Conservation (phyloP, 805 yeast species). For the Nakazawaea ishiwadae region DNA sequence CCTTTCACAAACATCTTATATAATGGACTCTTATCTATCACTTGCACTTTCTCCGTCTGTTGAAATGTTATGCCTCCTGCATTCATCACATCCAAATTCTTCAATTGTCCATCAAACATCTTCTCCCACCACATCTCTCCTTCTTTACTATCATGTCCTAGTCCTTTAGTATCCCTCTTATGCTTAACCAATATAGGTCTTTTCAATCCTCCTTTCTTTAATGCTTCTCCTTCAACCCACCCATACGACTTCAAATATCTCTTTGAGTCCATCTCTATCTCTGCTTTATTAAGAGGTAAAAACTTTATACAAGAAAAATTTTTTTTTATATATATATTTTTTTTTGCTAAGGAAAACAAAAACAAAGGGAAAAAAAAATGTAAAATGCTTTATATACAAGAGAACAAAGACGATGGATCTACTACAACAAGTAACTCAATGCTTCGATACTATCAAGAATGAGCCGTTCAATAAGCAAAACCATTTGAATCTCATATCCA, state of each 20-base stretch:
- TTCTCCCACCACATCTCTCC: constrained; percentile 97
- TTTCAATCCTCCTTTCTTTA: constrained; percentile 71
- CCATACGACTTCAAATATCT: constrained; percentile 75
- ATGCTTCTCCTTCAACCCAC: constrained; percentile 89
- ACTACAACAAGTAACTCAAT: not conserved
- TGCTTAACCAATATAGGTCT: constrained; percentile 88
- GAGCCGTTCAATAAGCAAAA: not conserved
- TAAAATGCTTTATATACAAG: not conserved
- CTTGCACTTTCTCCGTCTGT: constrained; percentile 43
- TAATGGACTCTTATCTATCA: constrained; percentile 58
- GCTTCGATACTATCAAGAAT: not conserved
- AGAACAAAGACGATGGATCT: not conserved
- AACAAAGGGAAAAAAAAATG: too few relatives aligned
- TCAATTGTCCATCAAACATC: constrained; percentile 88
- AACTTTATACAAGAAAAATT: not conserved
- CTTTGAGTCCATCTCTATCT: constrained; percentile 62
- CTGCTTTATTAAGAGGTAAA: not conserved
- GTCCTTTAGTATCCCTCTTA: constrained; percentile 84
- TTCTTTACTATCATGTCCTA: constrained; percentile 74
- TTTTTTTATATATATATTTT: not conserved
- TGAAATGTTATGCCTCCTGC: constrained; percentile 40
- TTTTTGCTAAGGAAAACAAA: not conserved
- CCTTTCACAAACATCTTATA: constrained; percentile 87
- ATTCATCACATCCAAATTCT: constrained; percentile 56
- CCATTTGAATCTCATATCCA: not conserved